These are phyloP conservation scores for Umbilicus rupestris DNA, from an alignment of 164 flowering plant genomes.

Conservation along the genomic window DNA sequence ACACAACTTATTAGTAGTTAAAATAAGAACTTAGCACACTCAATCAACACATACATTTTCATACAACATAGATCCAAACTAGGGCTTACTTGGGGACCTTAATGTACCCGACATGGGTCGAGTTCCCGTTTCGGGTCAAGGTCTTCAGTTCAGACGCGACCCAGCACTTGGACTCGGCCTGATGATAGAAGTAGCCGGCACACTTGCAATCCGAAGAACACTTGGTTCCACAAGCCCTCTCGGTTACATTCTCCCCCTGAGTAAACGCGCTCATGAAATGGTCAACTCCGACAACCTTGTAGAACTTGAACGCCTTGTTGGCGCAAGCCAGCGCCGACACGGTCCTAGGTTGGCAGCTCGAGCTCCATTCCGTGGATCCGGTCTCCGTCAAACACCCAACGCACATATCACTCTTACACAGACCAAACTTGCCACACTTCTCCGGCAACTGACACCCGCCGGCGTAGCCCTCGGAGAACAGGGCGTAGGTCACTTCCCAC, in stretches of 20 bases:
- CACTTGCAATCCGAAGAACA: conserved; percentile 42
- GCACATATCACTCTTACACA: conserved; percentile 32
- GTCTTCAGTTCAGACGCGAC: conserved; percentile 35
- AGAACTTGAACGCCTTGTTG: conserved; percentile 17
- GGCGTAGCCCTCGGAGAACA: conserved; percentile 15
- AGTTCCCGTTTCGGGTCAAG: conserved; percentile 19
- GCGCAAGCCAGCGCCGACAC: conserved; percentile 12
- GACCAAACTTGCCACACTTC: conserved; percentile 26
- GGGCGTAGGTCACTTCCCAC: conserved; percentile 22
- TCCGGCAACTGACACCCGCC: conserved; percentile 26
- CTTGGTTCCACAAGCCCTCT: conserved; percentile 22
- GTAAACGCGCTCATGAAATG: conserved; percentile 30
- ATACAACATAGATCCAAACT: conserved; percentile 7
- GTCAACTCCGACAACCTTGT: conserved; percentile 36
- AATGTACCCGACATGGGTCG: conserved; percentile 27
- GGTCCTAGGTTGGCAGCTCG: conserved; percentile 19
- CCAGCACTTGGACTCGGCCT: conserved; percentile 29
- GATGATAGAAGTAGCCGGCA: conserved; percentile 33
- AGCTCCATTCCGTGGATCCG: conserved; percentile 36
- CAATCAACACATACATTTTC: background rate
- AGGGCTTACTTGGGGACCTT: conserved; percentile 19
- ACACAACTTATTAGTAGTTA: no score
- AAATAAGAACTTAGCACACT: background rate
- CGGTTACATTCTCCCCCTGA: conserved; percentile 19
- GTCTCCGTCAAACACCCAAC: conserved; percentile 31